A percentile compares a stretch with the other conserved stretches of the same genome.
phyloP scores from a whole-genome alignment of 192 early-diverging fungal species.

The Kickxella alabastrina region DNA sequence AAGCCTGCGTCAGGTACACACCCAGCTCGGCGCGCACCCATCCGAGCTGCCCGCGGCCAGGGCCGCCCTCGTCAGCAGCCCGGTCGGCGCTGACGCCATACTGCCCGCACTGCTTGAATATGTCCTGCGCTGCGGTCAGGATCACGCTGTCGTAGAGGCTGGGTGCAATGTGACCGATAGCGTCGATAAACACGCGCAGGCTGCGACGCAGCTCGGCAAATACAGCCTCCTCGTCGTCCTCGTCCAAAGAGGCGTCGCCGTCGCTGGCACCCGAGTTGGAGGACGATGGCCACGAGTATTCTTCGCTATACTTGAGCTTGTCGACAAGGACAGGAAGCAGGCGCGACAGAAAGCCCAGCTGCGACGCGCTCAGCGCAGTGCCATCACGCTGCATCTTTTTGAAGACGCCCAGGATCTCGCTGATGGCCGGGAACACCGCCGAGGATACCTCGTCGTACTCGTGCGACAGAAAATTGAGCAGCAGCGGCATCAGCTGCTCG shows the following conservation, averaged over 20 bases:
- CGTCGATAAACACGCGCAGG: slow-evolving; percentile 68
- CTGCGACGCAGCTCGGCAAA: slow-evolving; percentile 53
- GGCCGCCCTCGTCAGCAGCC: slow-evolving; percentile 23
- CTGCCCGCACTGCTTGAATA: slow-evolving; percentile 49
- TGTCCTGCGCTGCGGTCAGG: slow-evolving; percentile 29
- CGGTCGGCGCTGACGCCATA: slow-evolving; percentile 44
- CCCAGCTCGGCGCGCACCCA: slow-evolving; percentile 52
- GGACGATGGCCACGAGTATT: slow-evolving; percentile 60
- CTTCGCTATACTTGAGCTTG: slow-evolving; percentile 90
- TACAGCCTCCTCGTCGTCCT: slow-evolving; percentile 62
- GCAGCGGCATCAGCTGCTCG: slow-evolving; percentile 69
- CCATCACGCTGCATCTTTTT: slow-evolving; percentile 52
- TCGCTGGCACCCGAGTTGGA: slow-evolving; percentile 28
- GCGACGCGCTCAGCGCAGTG: slow-evolving; percentile 14
- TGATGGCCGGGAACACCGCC: slow-evolving; percentile 73
- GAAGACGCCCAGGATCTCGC: slow-evolving; percentile 63
- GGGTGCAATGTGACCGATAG: slow-evolving; percentile 64
- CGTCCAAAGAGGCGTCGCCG: slow-evolving; percentile 66
- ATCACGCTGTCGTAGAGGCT: slow-evolving; percentile 39
- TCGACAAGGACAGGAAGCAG: slow-evolving; percentile 59
- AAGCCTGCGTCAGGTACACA: slow-evolving; percentile 44
- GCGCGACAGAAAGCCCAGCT: slow-evolving; percentile 31
- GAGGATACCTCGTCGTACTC: slow-evolving; percentile 81
- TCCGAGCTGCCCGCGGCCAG: slow-evolving; percentile 37
- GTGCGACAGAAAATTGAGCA: slow-evolving; percentile 75